A percentile compares a stretch with the other conserved stretches of the same genome.
phyloP scores from a whole-genome alignment of 371 early-diverging fungal species.

The Mortierella polycephala region DNA sequence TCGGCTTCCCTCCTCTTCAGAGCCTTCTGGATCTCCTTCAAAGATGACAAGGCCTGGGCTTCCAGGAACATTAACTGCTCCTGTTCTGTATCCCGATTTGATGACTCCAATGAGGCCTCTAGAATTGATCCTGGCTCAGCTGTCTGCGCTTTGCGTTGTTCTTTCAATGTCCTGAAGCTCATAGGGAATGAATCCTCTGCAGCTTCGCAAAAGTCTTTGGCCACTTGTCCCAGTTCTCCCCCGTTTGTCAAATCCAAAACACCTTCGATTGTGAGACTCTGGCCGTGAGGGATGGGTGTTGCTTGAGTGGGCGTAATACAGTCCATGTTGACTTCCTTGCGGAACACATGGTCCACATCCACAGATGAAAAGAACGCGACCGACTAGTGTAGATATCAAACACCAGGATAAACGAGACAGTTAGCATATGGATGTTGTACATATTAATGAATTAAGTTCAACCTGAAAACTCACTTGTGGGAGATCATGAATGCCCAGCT shows the following conservation, averaged over 20 bases:
- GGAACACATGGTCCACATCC: slow-evolving; percentile 92
- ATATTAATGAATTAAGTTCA: no score
- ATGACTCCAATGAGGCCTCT: not conserved
- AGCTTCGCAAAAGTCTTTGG: slow-evolving; percentile 22
- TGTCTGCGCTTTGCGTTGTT: slow-evolving; percentile 24
- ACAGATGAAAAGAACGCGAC: slow-evolving; percentile 97
- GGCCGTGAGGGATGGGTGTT: slow-evolving; percentile 70
- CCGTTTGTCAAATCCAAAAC: slow-evolving; percentile 55
- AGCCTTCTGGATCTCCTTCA: slow-evolving; percentile 25
- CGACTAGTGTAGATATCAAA: slow-evolving; percentile 59
- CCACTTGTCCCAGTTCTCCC: slow-evolving; percentile 11
- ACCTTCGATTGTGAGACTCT: slow-evolving; percentile 64
- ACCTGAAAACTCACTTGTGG: slow-evolving; percentile 72
- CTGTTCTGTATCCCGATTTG: slow-evolving; percentile 19
- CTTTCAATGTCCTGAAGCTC: slow-evolving; percentile 17
- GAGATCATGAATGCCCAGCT: slow-evolving; percentile 87
- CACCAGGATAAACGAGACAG: not conserved
- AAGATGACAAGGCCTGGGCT: slow-evolving; percentile 35
- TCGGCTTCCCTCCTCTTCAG: slow-evolving; percentile 12
- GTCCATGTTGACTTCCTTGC: slow-evolving; percentile 89
- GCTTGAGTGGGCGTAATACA: slow-evolving; percentile 84
- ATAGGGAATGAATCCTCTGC: slow-evolving; percentile 20
- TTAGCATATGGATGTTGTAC: no score
- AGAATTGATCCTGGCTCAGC: not conserved
- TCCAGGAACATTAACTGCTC: slow-evolving; percentile 23